These are phyloP conservation scores for Sporisorium graminicola DNA, from an alignment of 1,284 basidiomycete species.

Conservation along the genomic window DNA sequence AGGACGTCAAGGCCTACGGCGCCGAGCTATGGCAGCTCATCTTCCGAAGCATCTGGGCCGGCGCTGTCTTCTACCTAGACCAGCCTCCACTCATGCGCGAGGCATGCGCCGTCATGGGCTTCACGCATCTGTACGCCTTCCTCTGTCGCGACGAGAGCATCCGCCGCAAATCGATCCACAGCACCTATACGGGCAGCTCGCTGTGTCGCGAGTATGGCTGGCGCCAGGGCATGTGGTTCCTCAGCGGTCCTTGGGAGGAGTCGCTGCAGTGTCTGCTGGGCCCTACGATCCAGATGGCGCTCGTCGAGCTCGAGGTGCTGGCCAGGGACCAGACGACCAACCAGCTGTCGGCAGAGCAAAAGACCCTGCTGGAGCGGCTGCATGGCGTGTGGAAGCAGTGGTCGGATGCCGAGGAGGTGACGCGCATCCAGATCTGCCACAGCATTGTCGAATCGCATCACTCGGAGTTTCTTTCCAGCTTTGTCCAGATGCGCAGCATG, in stretches of 20 bases:
- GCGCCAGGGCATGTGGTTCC: constrained; percentile 44
- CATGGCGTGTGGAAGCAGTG: constrained; percentile 49
- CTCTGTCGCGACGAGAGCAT: constrained; percentile 43
- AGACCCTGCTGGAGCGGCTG: constrained; percentile 27
- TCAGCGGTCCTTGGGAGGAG: constrained; percentile 44
- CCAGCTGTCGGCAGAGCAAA: constrained; percentile 39
- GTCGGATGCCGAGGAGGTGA: constrained; percentile 50
- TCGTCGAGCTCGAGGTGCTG: constrained; percentile 47
- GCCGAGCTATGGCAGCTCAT: constrained; percentile 51
- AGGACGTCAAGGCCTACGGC: constrained; percentile 47
- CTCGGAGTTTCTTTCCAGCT: constrained; percentile 33
- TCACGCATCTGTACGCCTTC: constrained; percentile 37
- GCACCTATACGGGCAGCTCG: constrained; percentile 43
- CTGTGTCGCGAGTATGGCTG: constrained; percentile 32
- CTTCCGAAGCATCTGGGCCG: constrained; percentile 51
- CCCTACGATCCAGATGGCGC: constrained; percentile 37
- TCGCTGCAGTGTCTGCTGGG: constrained; percentile 42
- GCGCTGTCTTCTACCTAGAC: constrained; percentile 48
- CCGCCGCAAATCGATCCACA: constrained; percentile 41
- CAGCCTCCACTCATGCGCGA: constrained; percentile 47
- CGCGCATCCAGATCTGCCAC: constrained; percentile 45
- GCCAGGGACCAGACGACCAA: constrained; percentile 26
- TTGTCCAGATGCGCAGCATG: constrained; percentile 41
- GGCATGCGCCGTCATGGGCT: constrained; percentile 34
- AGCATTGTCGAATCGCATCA: constrained; percentile 50